Evolutionary conservation across 2,329 filamentous ascomycete species (phyloP).

Genomic region (Fusarium sarcochroum): DNA sequence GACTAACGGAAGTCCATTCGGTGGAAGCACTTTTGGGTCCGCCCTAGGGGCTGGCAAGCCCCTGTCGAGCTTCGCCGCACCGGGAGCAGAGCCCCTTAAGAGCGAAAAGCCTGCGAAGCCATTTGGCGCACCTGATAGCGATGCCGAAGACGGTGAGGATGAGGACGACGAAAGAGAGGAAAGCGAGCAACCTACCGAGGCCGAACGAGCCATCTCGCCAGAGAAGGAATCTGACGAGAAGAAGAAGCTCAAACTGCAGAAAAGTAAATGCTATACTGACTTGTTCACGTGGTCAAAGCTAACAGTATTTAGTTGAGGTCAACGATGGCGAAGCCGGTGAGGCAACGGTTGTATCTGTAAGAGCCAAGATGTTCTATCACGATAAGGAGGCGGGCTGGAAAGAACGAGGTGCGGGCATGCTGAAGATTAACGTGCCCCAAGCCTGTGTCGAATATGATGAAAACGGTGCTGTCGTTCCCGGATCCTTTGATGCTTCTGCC

Average conservation of each 20-base stretch:
- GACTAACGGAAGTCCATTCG: slow-evolving; percentile 58
- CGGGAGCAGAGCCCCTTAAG: slow-evolving; percentile 63
- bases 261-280: slow-evolving; percentile 65
- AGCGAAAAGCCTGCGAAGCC: slow-evolving; percentile 76
- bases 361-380: slow-evolving; percentile 88
- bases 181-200: slow-evolving; percentile 61
- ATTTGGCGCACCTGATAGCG: slow-evolving; percentile 82
- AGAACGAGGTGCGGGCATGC: slow-evolving; percentile 85
- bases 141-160: slow-evolving; percentile 66
- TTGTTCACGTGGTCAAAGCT: slow-evolving; percentile 32
- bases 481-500: slow-evolving; percentile 69
- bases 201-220: slow-evolving; percentile 61
- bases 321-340: slow-evolving; percentile 93
- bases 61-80: slow-evolving; percentile 79
- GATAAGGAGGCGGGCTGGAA: slow-evolving; percentile 84
- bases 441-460: slow-evolving; percentile 69
- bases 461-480: slow-evolving; percentile 62
- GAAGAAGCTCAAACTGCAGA: slow-evolving; percentile 76
- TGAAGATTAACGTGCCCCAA: slow-evolving; percentile 85
- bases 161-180: slow-evolving; percentile 58
- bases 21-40: slow-evolving; percentile 57
- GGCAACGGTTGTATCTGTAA: slow-evolving; percentile 78
- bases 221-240: slow-evolving; percentile 73
- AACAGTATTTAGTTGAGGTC: slow-evolving; percentile 68
- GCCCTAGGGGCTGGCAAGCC: slow-evolving; percentile 58